Percentiles rank a stretch among this genome's conserved stretches.
Conservation (phyloP, 106 monocot genomes). For the Allium fistulosum region DNA sequence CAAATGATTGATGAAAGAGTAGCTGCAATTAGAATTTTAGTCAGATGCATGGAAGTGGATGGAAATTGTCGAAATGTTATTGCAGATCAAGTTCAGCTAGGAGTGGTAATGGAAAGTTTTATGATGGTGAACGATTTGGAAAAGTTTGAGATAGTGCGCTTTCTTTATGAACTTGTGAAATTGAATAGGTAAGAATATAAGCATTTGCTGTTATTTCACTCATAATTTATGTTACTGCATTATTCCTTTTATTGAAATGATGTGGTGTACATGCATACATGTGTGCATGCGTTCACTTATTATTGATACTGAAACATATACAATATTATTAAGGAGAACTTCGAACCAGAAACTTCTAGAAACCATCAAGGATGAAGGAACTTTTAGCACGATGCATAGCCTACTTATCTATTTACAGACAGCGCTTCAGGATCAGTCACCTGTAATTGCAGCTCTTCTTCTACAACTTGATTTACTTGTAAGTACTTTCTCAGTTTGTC, state of each 20-base stretch:
- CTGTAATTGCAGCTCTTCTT: constrained; percentile 44
- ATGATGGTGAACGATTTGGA: constrained; percentile 17
- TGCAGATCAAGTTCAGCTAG: constrained; percentile 28
- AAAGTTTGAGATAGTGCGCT: constrained; percentile 31
- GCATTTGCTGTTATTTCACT: background rate
- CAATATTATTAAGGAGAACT: constrained; percentile 21
- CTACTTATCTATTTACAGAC: constrained; percentile 46
- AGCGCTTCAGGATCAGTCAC: constrained; percentile 36
- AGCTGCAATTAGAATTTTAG: constrained; percentile 35
- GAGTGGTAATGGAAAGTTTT: constrained; percentile 31
- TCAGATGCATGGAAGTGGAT: constrained; percentile 43
- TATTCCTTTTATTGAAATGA: no score
- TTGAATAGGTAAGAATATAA: constrained; percentile 21
- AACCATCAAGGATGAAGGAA: constrained; percentile 32
- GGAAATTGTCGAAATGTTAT: constrained; percentile 40
- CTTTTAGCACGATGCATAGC: constrained; percentile 46
- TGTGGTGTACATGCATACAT: no score
- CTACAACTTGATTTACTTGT: constrained; percentile 64
- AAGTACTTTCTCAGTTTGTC: background rate
- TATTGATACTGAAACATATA: background rate
- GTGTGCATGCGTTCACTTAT: background rate
- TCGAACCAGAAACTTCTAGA: constrained; percentile 34
- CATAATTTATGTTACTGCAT: background rate
- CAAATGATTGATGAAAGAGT: constrained; percentile 39
- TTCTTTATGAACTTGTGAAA: constrained; percentile 43